Evolutionary conservation across 169 alveolate genomes (phyloP), one percentile per base, ranked within the genome.

Genomic region (Eimeria acervulina): DNA sequence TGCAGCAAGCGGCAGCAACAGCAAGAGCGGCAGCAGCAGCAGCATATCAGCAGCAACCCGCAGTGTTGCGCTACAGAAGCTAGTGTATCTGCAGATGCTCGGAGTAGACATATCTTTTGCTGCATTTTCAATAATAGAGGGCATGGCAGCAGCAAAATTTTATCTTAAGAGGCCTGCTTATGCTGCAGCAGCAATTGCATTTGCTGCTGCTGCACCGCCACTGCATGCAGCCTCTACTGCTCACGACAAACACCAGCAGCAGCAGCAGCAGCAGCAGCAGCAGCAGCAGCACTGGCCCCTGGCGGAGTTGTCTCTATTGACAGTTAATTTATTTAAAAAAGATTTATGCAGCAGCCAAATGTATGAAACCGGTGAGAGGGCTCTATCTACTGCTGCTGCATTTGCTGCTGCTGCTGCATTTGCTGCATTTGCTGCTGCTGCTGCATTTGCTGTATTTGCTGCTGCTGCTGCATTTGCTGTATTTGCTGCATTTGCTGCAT

Each of bases 261-360:
- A 85, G 93, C 95, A 19, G 96, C 96, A 3, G 59, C 61, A 85
- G 47, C 80, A 55, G 61, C 80, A 55, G 85, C 83, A 88, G 68
- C 95, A 88, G 42, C 95, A 88, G 70, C 80, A 68, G 38, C 80
- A 68, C 42, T 68, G 80, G 80, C 80, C 80, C 42, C 80, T 68
- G 55, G 87, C 97, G 23, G 97, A 93, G 38, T 96, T 95, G 72
- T 95, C 97, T 0, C 97, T 96, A 0, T 63, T 96, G 85, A 95
- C 97, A 47, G 93, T 92, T 52, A 96, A 96, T 68, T 96, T 95
- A 66, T 96, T 96, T 95, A 95, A 95, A 90, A 96, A 96, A 93
- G 97, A 87, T 74, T 28, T 76, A 61, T 76, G 42, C 78, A 76
- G 87, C 90, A 61, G 66, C 42, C 74, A 78, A 23, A 36, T 61